Percentiles rank a stretch among this genome's conserved stretches.
phyloP scores from a whole-genome alignment of 306 rosid species.

The Cucurbita ficifolia region DNA sequence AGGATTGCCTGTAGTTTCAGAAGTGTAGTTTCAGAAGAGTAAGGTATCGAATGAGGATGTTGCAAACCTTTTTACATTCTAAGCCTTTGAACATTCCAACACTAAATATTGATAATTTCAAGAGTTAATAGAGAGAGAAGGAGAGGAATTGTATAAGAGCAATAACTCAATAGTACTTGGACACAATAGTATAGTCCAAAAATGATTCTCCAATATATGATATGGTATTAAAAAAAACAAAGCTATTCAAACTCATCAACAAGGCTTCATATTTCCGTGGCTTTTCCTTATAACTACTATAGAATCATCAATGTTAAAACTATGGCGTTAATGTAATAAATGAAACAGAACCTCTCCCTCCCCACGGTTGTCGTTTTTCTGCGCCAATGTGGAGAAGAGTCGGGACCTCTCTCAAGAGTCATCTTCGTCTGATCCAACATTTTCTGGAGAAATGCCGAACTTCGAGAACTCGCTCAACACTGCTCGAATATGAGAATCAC shows the following conservation, averaged over 20 bases:
- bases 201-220: no score
- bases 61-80: no score
- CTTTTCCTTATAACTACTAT: neutral
- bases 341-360: neutral
- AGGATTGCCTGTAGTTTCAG: slow-evolving; percentile 46
- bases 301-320: slow-evolving; percentile 4
- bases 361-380: neutral
- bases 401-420: neutral
- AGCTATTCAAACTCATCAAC: neutral
- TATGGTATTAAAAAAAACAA: neutral
- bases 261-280: neutral
- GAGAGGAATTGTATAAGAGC: no score
- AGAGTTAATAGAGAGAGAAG: no score
- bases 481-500: slow-evolving; percentile 53
- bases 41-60: neutral
- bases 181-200: no score
- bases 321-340: neutral
- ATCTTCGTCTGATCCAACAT: slow-evolving; percentile 1
- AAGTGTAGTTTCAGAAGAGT: slow-evolving; percentile 53
- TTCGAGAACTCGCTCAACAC: slow-evolving; percentile 61
- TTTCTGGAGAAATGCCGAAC: slow-evolving; percentile 39
- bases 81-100: no score
- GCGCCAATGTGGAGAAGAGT: neutral
- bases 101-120: no score
- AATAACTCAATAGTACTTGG: no score